These are phyloP conservation scores for Abrus precatorius DNA, from an alignment of 306 rosid genomes.

Conservation along the genomic window DNA sequence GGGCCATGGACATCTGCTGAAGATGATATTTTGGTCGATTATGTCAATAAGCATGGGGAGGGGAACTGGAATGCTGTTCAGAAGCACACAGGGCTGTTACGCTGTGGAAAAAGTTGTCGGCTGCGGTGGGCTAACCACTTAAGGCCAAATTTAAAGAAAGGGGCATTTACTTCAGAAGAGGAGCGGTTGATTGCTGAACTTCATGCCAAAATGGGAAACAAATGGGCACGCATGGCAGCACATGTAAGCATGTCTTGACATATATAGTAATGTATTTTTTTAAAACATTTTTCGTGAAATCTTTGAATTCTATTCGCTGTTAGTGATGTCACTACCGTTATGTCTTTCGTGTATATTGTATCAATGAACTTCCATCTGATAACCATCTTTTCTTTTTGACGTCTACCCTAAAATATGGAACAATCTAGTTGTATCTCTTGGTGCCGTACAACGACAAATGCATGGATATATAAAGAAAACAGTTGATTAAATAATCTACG, in stretches of 20 bases:
- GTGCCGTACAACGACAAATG: slow-evolving; percentile 22
- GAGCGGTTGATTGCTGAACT: slow-evolving; percentile 83
- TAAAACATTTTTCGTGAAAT: slow-evolving; percentile 32
- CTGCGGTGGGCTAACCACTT: slow-evolving; percentile 98
- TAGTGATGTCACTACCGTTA: slow-evolving; percentile 40
- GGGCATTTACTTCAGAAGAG: slow-evolving; percentile 84
- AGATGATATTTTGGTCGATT: slow-evolving; percentile 88
- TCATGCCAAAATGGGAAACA: slow-evolving; percentile 93
- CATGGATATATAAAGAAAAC: slow-evolving; percentile 14
- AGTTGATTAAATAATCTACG: background rate
- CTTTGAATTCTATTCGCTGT: slow-evolving; percentile 17
- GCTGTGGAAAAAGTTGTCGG: slow-evolving; percentile 98
- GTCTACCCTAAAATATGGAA: slow-evolving; percentile 12
- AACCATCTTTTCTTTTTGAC: background rate
- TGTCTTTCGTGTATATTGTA: slow-evolving; percentile 39
- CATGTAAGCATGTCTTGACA: slow-evolving; percentile 66
- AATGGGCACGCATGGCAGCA: slow-evolving; percentile 98
- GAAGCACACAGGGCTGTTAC: slow-evolving; percentile 87
- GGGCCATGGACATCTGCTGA: slow-evolving; percentile 98
- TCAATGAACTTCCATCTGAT: slow-evolving; percentile 30
- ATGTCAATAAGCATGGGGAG: slow-evolving; percentile 92
- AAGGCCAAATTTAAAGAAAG: slow-evolving; percentile 97
- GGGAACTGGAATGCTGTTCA: slow-evolving; percentile 99
- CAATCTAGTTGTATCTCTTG: slow-evolving; percentile 21
- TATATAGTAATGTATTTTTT: background rate